Base-by-base conservation (phyloP, 1,139 yeast genomes). In the Waltiozyma sp. region DNA sequence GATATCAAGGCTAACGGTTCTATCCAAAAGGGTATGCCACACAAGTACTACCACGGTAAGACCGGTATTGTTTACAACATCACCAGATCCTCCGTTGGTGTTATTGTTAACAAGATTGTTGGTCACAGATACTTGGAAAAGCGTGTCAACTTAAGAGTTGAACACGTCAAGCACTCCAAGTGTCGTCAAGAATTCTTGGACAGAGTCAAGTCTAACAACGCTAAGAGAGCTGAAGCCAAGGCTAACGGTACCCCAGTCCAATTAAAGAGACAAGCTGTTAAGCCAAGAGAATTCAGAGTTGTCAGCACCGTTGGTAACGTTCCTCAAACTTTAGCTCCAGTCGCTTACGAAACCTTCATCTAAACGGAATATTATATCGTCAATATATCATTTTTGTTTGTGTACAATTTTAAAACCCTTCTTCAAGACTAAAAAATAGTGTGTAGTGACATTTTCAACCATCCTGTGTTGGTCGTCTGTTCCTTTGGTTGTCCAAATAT, bases 11-110 rank as follows among this genome's bases (percentile, higher is more conserved):
- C 95, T 73, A 91, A 91, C 72, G 96, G 96, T 80, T 80, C 98
- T 61, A 79, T 89, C 77, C 97, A 91, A 73, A 88, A 89, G 82
- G 97, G 98, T 85, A 88, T 91, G 96, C 98, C 98, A 71, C 96
- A 87, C 88, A 91, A 91, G 80, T 89, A 80, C 84, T 91, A 91
- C 96, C 96, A 89, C 80, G 98, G 98, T 75, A 91, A 88, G 84
- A 91, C 98, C 59, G 98, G 98, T 82, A 87, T 89, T 61, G 82
- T 91, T 58, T 91, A 80, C 94, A 91, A 91, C 81, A 93, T 91
- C 61, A 91, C 98, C 82, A 91, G 86, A 80, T 75, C 95, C 54
- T 77, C 98, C 55, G 97, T 91, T 59, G 98, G 98, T 81, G 94
- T 91, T 62, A 86, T 91, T 68, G 73, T 91, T 69, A 84, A 91